These are phyloP conservation scores for Bassia scoparia DNA, from an alignment of 148 eudicot species.

Conservation along the genomic window DNA sequence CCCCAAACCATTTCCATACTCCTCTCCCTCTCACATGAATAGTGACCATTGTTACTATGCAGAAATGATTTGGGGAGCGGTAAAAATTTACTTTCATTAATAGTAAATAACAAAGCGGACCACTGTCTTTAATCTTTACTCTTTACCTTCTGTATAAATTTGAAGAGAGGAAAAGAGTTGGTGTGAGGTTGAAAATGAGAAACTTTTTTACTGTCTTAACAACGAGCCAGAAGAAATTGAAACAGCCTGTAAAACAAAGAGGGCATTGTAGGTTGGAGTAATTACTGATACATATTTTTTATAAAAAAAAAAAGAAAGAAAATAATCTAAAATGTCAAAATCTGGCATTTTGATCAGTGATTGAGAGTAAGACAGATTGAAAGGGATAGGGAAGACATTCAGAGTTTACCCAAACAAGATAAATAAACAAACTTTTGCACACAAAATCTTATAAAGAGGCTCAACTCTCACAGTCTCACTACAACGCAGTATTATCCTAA, in stretches of 20 bases:
- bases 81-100: too few species aligned
- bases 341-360: constrained; percentile 8
- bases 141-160: neutral
- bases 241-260: constrained; percentile 23
- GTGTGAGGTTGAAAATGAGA: constrained; percentile 15
- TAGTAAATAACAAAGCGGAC: constrained; percentile 14
- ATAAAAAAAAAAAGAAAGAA: too few species aligned
- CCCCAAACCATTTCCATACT: too few species aligned
- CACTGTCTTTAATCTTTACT: too few species aligned
- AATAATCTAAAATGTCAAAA: constrained; percentile 6
- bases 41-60: too few species aligned
- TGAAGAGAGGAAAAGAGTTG: constrained; percentile 6
- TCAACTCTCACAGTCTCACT: constrained; percentile 16
- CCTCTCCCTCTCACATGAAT: too few species aligned
- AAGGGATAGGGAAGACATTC: constrained; percentile 13
- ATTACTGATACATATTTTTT: constrained; percentile 13
- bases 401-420: neutral
- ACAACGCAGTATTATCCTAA: constrained; percentile 6
- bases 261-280: constrained; percentile 14
- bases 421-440: neutral
- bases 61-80: too few species aligned
- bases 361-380: constrained; percentile 12
- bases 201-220: neutral
- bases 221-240: neutral
- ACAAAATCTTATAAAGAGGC: constrained; percentile 27